A percentile compares a stretch with the other conserved stretches of the same genome.
These are phyloP conservation scores for Aspergillus sp. DNA, from an alignment of 2,329 filamentous ascomycete species.

Conservation along the genomic window DNA sequence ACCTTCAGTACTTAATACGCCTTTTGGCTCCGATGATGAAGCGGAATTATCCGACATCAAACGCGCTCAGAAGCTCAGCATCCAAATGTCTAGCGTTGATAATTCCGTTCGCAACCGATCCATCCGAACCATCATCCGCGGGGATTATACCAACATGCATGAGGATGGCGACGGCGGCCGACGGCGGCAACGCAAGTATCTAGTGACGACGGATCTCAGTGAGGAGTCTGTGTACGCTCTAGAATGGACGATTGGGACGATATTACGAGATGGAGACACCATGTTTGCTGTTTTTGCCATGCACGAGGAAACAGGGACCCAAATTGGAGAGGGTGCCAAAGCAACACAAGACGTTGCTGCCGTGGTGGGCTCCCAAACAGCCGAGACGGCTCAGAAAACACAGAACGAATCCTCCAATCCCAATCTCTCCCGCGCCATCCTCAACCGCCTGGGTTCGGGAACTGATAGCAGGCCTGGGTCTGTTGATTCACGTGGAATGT, in stretches of 20 bases:
- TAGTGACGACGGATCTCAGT: constrained; percentile 94
- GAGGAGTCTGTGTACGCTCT: constrained; percentile 92
- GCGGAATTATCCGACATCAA: constrained; percentile 81
- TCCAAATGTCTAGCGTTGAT: constrained; percentile 74
- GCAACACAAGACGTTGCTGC: constrained; percentile 74
- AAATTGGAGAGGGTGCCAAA: constrained; percentile 70
- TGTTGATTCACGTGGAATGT: constrained; percentile 51
- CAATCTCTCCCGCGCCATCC: constrained; percentile 30
- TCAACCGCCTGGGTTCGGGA: constrained; percentile 38
- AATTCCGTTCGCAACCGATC: constrained; percentile 76
- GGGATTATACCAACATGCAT: constrained; percentile 72
- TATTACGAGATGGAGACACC: constrained; percentile 90
- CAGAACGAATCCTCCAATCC: constrained; percentile 32
- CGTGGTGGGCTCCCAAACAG: constrained; percentile 61
- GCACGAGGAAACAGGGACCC: constrained; percentile 69
- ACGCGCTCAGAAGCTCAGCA: constrained; percentile 78
- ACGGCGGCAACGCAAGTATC: constrained; percentile 79
- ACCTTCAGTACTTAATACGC: constrained; percentile 58
- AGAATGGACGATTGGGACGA: constrained; percentile 96
- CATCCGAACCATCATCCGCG: constrained; percentile 85
- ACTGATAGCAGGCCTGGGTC: constrained; percentile 44
- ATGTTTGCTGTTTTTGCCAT: constrained; percentile 90
- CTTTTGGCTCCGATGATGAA: constrained; percentile 81
- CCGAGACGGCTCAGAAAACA: constrained; percentile 51
- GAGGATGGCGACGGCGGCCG: constrained; percentile 76